These are phyloP conservation scores for Prunus mume DNA, from an alignment of 306 rosid genomes.

Conservation along the genomic window DNA sequence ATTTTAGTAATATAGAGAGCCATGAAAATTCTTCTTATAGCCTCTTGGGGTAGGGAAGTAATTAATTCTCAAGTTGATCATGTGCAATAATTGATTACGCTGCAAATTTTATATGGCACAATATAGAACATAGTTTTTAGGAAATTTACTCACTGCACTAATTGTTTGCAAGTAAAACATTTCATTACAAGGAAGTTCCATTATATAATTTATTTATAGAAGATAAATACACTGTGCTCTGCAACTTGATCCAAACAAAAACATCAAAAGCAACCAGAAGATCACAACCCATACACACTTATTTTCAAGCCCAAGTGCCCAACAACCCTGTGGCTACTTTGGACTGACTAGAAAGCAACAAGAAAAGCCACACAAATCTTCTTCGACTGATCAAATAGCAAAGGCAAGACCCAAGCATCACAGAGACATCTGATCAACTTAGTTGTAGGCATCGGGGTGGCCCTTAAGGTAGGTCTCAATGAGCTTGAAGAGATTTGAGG, in stretches of 20 bases:
- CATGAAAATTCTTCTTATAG: too few species aligned
- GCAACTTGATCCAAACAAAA: conserved; percentile 4
- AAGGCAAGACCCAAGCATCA: neutral
- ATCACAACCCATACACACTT: conserved; percentile 4
- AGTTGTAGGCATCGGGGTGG: conserved; percentile 40
- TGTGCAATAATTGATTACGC: too few species aligned
- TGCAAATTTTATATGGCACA: too few species aligned
- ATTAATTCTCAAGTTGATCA: too few species aligned
- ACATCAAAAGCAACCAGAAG: conserved; percentile 3
- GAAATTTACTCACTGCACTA: too few species aligned
- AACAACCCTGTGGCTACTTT: neutral
- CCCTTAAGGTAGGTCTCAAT: conserved; percentile 39
- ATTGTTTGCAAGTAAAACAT: neutral
- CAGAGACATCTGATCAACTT: neutral
- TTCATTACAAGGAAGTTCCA: neutral
- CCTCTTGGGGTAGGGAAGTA: too few species aligned
- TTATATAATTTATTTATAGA: conserved; percentile 1
- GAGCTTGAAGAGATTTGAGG: conserved; percentile 37
- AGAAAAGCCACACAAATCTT: conserved; percentile 11
- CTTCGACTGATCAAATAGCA: neutral
- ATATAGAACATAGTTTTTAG: too few species aligned
- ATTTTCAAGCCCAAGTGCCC: conserved; percentile 1
- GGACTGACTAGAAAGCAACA: neutral
- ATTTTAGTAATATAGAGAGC: too few species aligned
- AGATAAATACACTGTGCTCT: conserved; percentile 3